phyloP scores from a whole-genome alignment of 768 basidiomycete genomes.

The Hemileccinum rubropunctum region DNA sequence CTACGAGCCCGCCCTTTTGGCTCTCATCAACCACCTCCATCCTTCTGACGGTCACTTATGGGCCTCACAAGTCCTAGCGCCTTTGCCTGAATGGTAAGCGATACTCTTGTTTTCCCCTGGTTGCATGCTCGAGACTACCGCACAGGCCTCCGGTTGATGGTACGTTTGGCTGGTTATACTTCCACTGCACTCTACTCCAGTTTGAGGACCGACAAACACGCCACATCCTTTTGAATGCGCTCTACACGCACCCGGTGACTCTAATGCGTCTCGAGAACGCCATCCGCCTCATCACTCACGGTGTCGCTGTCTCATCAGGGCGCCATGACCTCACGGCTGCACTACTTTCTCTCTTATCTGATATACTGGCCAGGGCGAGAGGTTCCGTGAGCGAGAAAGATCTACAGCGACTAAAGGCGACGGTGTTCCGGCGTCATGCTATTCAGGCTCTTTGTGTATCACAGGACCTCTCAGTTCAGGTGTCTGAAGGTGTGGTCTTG shows the following conservation, averaged over 20 bases:
- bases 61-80: conserved; percentile 25
- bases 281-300: conserved; percentile 38
- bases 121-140: background rate
- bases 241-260: conserved; percentile 27
- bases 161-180: conserved; percentile 46
- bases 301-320: conserved; percentile 23
- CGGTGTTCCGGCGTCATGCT: conserved; percentile 34
- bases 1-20: conserved; percentile 40
- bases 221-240: conserved; percentile 34
- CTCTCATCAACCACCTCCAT: conserved; percentile 43
- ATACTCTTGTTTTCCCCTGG: background rate
- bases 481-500: conserved; percentile 35
- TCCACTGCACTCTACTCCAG: conserved; percentile 28
- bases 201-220: conserved; percentile 24
- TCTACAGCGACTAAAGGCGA: conserved; percentile 37
- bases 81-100: conserved; percentile 29
- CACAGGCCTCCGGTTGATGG: conserved; percentile 12
- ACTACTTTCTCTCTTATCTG: conserved; percentile 39
- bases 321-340: conserved; percentile 24
- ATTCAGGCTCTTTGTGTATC: conserved; percentile 38
- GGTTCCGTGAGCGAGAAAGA: conserved; percentile 30
- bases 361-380: conserved; percentile 33
- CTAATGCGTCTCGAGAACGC: conserved; percentile 35
- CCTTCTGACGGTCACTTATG: conserved; percentile 44
- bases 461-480: conserved; percentile 16